Percentiles rank a stretch among this genome's conserved stretches.
Conservation (phyloP, 345 rosid species). For the Brassica juncea region DNA sequence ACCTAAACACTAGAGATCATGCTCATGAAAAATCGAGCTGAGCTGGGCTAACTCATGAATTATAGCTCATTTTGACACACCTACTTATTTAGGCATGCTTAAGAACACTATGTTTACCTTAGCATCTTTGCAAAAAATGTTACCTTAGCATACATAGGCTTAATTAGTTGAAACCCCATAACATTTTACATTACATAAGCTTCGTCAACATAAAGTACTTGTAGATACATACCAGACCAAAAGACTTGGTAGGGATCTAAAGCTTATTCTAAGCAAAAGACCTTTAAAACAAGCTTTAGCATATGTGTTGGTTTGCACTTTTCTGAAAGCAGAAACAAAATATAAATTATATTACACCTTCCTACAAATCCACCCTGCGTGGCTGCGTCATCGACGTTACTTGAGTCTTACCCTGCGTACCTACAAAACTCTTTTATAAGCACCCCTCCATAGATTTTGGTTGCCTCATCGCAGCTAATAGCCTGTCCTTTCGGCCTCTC, state of each 20-base stretch:
- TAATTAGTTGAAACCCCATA: not conserved
- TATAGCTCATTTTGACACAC: no score
- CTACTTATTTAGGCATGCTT: no score
- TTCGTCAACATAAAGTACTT: slow-evolving; percentile 18
- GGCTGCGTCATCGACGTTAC: slow-evolving; percentile 13
- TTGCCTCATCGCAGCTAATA: slow-evolving; percentile 39
- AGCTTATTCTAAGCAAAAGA: slow-evolving; percentile 30
- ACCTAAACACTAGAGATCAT: no score
- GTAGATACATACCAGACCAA: slow-evolving; percentile 21
- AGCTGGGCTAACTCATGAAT: no score
- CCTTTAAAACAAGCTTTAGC: slow-evolving; percentile 20
- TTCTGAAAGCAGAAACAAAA: not conserved
- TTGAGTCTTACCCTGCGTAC: slow-evolving; percentile 10
- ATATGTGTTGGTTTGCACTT: slow-evolving; percentile 31
- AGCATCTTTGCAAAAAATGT: no score
- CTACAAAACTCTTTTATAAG: slow-evolving; percentile 32
- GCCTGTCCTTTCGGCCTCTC: slow-evolving; percentile 20
- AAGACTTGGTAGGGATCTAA: slow-evolving; percentile 31
- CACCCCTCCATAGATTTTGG: slow-evolving; percentile 33
- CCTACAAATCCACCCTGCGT: slow-evolving; percentile 14
- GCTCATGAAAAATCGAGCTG: no score
- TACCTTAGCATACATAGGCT: no score
- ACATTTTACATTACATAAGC: slow-evolving; percentile 27
- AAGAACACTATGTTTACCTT: no score
- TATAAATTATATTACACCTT: slow-evolving; percentile 11